Base-by-base conservation (phyloP, 2,329 filamentous ascomycete species). In the Coccinonectria pachysandricola region DNA sequence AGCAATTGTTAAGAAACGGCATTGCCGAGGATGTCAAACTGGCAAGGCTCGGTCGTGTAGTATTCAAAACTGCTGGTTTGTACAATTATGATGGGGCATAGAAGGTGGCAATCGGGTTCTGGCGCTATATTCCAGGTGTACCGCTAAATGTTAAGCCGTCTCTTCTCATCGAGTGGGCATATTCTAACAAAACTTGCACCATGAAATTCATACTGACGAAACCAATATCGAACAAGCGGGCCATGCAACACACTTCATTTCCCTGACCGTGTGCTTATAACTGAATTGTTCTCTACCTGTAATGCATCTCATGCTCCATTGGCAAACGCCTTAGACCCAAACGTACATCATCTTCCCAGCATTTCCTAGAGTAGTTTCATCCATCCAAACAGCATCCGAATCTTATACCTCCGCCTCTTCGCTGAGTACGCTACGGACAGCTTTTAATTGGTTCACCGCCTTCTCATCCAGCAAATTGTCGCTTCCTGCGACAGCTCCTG, bases 391-490 rank as follows among this genome's bases (percentile, higher is more conserved):
- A n/a, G n/a, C n/a, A n/a, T n/a, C n/a, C n/a, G n/a, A n/a, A n/a
- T 34, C 32, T 48, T 35, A 46, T 21, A 39, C 38, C 19, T 70
- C 66, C 31, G 64, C 49, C 17, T 65, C 64, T 26, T 71, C 69
- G 31, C 56, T 58, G 32, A 77, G 51, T 21, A 76, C 63, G 38
- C 64, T 62, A 42, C 64, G 61, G 11, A 75, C 66, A 5, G 66
- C 69, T 44, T 70, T 68, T 43, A 91, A 57, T 51, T 88, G 76
- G 31, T 54, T 63, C 14, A 88, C 62, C 6, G 91, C 72, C 57
- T 79, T 84, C 47, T 79, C 74, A 53, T 93, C 84, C 27, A 94
- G 59, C 43, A 70, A 54, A 49, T 68, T 87, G 45, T 79, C 74
- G 3, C 64, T 20, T 49, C 59, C 25, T 50, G 55, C 39, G 3